Conservation (phyloP, 2,329 filamentous ascomycete genomes). For the Elsinoe ampelina region DNA sequence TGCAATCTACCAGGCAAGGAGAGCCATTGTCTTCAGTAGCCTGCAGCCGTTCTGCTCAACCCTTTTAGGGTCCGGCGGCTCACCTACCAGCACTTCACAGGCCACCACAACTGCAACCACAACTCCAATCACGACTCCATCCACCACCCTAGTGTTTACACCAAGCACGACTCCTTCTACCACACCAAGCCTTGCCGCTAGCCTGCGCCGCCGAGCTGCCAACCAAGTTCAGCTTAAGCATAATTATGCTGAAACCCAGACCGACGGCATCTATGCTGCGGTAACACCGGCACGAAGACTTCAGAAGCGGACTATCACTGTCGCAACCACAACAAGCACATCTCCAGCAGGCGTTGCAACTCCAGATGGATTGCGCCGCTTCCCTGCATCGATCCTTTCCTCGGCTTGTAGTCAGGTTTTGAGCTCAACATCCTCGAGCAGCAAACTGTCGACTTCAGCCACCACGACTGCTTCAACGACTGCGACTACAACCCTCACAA, state of each 20-base stretch:
- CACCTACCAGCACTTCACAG: constrained; percentile 4
- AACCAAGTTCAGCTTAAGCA: no score
- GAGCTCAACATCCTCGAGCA: constrained; percentile 8
- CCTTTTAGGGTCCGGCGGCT: constrained; percentile 1
- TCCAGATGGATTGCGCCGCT: constrained; percentile 12
- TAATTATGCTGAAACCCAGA: no score
- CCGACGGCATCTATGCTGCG: no score
- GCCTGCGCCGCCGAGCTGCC: no score
- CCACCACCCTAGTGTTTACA: no score
- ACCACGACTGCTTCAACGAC: constrained; percentile 11
- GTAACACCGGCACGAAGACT: no score
- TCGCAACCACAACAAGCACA: background rate
- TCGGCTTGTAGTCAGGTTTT: constrained; percentile 15
- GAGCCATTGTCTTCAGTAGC: constrained; percentile 11
- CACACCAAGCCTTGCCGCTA: background rate
- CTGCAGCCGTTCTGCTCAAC: constrained; percentile 17
- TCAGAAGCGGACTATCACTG: background rate
- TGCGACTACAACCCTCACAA: constrained; percentile 16
- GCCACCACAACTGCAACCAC: background rate
- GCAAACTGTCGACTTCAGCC: background rate
- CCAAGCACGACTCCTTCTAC: background rate
- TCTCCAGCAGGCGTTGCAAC: constrained; percentile 2
- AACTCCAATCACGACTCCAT: constrained; percentile 1
- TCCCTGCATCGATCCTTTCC: constrained; percentile 13
- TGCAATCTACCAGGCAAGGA: constrained; percentile 14